Conservation (phyloP, 352 stramenopile genomes). For the Pythium biforme region DNA sequence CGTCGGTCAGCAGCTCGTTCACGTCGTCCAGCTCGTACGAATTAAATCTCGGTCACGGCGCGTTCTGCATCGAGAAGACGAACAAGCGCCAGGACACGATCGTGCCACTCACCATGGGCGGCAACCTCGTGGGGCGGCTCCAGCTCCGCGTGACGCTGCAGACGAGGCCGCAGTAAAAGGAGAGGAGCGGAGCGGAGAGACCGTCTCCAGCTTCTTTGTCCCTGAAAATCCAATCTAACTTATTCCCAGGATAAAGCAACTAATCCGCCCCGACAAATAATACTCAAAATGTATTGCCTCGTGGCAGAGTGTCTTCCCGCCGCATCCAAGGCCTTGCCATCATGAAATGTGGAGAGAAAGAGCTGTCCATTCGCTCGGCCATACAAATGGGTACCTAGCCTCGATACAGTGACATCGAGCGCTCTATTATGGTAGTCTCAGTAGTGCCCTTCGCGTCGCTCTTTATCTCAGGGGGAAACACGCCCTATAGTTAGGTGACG, state of each 20-base stretch:
- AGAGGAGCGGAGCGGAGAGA: too few species aligned
- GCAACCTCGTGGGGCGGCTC: conserved; percentile 55
- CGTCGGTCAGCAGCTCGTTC: conserved; percentile 20
- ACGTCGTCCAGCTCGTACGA: conserved; percentile 40
- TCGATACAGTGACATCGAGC: neutral
- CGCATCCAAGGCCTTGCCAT: neutral
- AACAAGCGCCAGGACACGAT: conserved; percentile 47
- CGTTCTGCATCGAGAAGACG: conserved; percentile 60
- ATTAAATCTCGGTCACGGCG: conserved; percentile 57
- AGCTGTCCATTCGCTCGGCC: too few species aligned
- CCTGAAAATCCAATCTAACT: neutral
- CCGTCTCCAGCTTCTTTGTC: too few species aligned
- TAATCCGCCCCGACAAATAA: too few species aligned
- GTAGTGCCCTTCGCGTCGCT: neutral
- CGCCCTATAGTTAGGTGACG: neutral
- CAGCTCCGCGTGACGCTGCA: conserved; percentile 59
- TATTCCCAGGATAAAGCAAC: too few species aligned
- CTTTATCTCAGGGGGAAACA: neutral
- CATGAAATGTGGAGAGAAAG: too few species aligned
- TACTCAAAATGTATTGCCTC: too few species aligned
- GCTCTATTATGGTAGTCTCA: neutral
- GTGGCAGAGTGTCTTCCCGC: too few species aligned
- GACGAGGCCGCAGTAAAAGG: neutral
- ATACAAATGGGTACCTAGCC: neutral
- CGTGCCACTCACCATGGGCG: conserved; percentile 63